Evolutionary conservation across 306 rosid genomes (phyloP).

Genomic region (Ziziphus jujuba): DNA sequence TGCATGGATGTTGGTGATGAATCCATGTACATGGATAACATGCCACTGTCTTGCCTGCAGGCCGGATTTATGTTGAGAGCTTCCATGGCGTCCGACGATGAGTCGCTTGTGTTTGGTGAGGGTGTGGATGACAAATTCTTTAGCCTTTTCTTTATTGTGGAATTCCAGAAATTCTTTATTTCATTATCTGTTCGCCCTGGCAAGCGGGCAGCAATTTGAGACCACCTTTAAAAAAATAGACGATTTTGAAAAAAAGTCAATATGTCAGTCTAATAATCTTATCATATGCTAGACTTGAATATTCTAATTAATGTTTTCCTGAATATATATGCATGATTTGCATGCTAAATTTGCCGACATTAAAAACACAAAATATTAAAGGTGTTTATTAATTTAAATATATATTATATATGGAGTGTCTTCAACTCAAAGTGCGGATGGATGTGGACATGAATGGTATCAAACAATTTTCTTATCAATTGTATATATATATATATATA

Average conservation of each 20-base stretch:
- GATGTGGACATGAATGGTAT: slow-evolving; percentile 22
- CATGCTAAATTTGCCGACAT: slow-evolving; percentile 37
- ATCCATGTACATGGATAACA: slow-evolving; percentile 44
- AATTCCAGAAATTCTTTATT: slow-evolving; percentile 95
- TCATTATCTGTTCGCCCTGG: slow-evolving; percentile 96
- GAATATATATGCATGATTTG: slow-evolving; percentile 43
- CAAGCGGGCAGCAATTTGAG: slow-evolving; percentile 90
- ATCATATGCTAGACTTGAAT: too few relatives aligned
- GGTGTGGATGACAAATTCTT: slow-evolving; percentile 52
- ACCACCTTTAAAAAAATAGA: slow-evolving; percentile 61
- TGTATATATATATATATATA: too few relatives aligned
- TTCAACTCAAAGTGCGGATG: slow-evolving; percentile 44
- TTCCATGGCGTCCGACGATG: slow-evolving; percentile 39
- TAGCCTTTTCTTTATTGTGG: slow-evolving; percentile 86
- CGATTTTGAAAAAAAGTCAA: background rate
- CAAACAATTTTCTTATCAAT: too few relatives aligned
- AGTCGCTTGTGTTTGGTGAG: slow-evolving; percentile 65
- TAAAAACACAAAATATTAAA: background rate
- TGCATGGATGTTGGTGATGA: slow-evolving; percentile 44
- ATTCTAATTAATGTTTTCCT: too few relatives aligned
- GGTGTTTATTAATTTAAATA: too few relatives aligned
- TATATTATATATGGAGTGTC: slow-evolving; percentile 29
- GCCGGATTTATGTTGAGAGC: slow-evolving; percentile 7
- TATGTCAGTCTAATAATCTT: too few relatives aligned
- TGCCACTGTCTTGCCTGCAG: slow-evolving; percentile 30